Evolutionary conservation across 2,329 filamentous ascomycete species (phyloP).

Genomic region (Ophidiomyces ophidiicola): DNA sequence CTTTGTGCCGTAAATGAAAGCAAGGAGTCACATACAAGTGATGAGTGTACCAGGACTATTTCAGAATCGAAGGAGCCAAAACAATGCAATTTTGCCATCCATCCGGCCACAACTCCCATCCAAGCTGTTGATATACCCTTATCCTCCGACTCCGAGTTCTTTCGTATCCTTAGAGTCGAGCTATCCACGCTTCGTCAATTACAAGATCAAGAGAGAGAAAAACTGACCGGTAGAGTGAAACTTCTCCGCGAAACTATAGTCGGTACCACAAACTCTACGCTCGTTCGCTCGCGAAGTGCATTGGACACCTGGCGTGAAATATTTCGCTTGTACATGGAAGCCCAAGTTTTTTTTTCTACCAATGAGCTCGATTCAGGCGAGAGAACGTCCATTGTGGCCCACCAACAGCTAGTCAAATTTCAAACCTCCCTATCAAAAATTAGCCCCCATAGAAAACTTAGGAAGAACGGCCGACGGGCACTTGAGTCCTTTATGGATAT

Average conservation of each 20-base stretch:
- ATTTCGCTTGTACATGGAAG: constrained; percentile 69
- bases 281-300: constrained; percentile 49
- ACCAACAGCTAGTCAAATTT: constrained; percentile 59
- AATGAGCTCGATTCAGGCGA: constrained; percentile 58
- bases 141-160: constrained; percentile 67
- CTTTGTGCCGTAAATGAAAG: constrained; percentile 16
- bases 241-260: constrained; percentile 54
- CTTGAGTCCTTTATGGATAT: constrained; percentile 58
- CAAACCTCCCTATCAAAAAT: constrained; percentile 45
- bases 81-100: not conserved
- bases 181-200: constrained; percentile 56
- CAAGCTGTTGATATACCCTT: constrained; percentile 56
- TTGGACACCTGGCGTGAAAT: constrained; percentile 66
- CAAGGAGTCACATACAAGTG: not conserved
- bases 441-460: constrained; percentile 44
- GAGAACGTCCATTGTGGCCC: constrained; percentile 53
- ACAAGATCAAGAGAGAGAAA: constrained; percentile 52
- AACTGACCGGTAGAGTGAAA: constrained; percentile 51
- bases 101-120: not conserved
- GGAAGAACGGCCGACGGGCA: constrained; percentile 49
- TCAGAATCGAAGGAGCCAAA: not conserved
- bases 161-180: constrained; percentile 60
- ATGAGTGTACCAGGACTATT: not conserved
- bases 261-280: constrained; percentile 49
- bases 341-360: constrained; percentile 69